phyloP scores from a whole-genome alignment of 2,329 filamentous ascomycete species.

The Coleophoma crateriformis region DNA sequence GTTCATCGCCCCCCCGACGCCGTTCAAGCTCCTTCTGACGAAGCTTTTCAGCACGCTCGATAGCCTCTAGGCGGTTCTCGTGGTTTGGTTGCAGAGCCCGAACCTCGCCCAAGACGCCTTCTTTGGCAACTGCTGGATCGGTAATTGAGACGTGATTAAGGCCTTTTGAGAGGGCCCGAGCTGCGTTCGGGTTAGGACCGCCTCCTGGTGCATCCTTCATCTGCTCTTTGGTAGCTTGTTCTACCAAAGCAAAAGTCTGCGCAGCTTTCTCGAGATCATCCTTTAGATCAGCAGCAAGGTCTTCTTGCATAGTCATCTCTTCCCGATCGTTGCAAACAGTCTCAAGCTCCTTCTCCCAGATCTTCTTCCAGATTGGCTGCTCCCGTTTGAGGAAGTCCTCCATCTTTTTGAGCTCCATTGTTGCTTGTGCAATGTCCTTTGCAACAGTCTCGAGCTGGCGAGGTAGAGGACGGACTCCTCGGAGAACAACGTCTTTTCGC shows the following conservation, averaged over 20 bases:
- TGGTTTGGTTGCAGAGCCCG: slow-evolving; percentile 92
- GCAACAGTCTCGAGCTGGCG: slow-evolving; percentile 84
- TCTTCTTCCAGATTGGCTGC: slow-evolving; percentile 97
- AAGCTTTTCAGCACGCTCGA: slow-evolving; percentile 91
- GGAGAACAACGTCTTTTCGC: slow-evolving; percentile 90
- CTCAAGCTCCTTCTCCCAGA: slow-evolving; percentile 97
- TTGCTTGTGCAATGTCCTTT: slow-evolving; percentile 78
- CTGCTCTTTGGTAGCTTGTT: slow-evolving; percentile 97
- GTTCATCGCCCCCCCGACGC: slow-evolving; percentile 56
- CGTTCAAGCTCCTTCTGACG: slow-evolving; percentile 82
- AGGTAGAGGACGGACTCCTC: slow-evolving; percentile 85
- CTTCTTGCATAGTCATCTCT: slow-evolving; percentile 92
- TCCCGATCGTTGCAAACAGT: slow-evolving; percentile 94
- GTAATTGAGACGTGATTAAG: slow-evolving; percentile 45
- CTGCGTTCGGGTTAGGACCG: slow-evolving; percentile 30
- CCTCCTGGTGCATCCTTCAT: slow-evolving; percentile 66
- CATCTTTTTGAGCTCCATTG: slow-evolving; percentile 86
- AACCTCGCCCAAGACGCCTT: slow-evolving; percentile 87
- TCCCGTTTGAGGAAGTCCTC: slow-evolving; percentile 87
- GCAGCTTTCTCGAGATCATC: slow-evolving; percentile 93
- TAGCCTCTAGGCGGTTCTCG: slow-evolving; percentile 86
- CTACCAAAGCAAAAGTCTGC: slow-evolving; percentile 89
- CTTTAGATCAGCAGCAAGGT: slow-evolving; percentile 84
- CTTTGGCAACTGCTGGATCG: slow-evolving; percentile 80
- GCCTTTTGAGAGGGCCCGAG: slow-evolving; percentile 50